Evolutionary conservation across 176 grass and related monocot species (phyloP), one percentile per base, ranked within the genome.

Genomic region (Zizania latifolia): DNA sequence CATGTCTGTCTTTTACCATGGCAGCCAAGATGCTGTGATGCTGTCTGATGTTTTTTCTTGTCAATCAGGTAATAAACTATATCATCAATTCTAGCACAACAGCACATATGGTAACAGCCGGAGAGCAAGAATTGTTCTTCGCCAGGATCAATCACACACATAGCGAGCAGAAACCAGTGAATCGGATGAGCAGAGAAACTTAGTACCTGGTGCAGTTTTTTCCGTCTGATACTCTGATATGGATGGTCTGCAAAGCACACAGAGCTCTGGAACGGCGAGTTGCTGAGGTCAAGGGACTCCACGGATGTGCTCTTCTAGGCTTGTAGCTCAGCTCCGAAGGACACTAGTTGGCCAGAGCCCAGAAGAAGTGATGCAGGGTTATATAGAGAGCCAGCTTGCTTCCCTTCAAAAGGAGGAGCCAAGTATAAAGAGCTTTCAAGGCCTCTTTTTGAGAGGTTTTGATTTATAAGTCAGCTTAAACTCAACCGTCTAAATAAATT

Each of bases 351-450:
- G 55, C 44, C 17, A 62, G 70, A 84, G 70, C 43, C 44, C 17
- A 62, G 70, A 84, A 34, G 76, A 63, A 79, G 81, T 45, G 76
- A 37, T 70, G 76, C 62, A 57, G 27, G 29, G 69, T 75, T 88
- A 84, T 88, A 84, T 88, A 88, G 79, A 57, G 71, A 79, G 81
- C 81, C 56, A 83, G 27, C 76, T 50, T 70, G 70, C 70, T 56
- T 40, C 55, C 70, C 63, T 88, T 70, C 63, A 46, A 70, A 80
- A 88, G 76, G 39, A 83, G 86, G 44, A 80, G 62, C 56, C 70
- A 83, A 84, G 62, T 84, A 64, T 76, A 76, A 84, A 80, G 43
- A 38, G 29, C 78, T 79, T 70, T 70, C 29, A 84, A 70, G n/a
- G n/a, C n/a, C n/a, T n/a, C n/a, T n/a, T n/a, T n/a, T n/a, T n/a